A percentile compares a stretch with the other conserved stretches of the same genome.
These are phyloP conservation scores for Escovopsis sp. DNA, from an alignment of 2,329 filamentous ascomycete species.

Conservation along the genomic window DNA sequence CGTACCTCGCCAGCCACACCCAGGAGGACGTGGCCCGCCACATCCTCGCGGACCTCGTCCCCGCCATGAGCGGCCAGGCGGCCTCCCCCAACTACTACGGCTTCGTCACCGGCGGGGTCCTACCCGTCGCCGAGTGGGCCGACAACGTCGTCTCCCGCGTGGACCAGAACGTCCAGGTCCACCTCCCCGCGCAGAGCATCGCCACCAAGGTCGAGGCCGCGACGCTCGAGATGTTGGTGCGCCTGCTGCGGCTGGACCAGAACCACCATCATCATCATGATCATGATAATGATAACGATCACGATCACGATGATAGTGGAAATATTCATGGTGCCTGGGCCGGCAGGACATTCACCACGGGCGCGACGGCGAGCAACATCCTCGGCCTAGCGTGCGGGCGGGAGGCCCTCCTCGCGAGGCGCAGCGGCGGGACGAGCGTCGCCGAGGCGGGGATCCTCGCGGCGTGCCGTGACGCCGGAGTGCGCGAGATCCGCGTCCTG, in stretches of 20 bases:
- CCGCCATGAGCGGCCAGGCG: constrained; percentile 52
- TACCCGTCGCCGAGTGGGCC: constrained; percentile 65
- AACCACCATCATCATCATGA: too few relatives aligned
- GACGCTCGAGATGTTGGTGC: constrained; percentile 53
- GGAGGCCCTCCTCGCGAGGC: constrained; percentile 42
- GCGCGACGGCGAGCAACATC: constrained; percentile 63
- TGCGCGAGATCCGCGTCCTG: constrained; percentile 59
- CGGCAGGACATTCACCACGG: constrained; percentile 41
- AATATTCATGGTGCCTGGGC: constrained; percentile 34
- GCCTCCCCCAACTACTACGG: constrained; percentile 63
- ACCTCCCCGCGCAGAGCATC: constrained; percentile 62
- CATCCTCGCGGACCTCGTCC: constrained; percentile 31
- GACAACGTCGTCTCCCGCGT: constrained; percentile 70
- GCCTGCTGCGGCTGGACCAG: constrained; percentile 43
- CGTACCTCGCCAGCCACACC: constrained; percentile 18
- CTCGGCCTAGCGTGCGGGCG: constrained; percentile 55
- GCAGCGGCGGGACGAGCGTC: constrained; percentile 29
- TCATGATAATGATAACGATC: too few relatives aligned
- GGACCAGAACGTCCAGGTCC: constrained; percentile 76
- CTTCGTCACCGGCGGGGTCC: constrained; percentile 72
- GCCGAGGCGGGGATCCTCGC: constrained; percentile 55
- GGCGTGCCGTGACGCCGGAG: constrained; percentile 48
- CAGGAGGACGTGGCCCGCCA: constrained; percentile 23
- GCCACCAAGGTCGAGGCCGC: constrained; percentile 63
- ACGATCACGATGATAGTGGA: too few relatives aligned